Evolutionary conservation across 306 rosid genomes (phyloP).

Genomic region (Nissolia schottii): DNA sequence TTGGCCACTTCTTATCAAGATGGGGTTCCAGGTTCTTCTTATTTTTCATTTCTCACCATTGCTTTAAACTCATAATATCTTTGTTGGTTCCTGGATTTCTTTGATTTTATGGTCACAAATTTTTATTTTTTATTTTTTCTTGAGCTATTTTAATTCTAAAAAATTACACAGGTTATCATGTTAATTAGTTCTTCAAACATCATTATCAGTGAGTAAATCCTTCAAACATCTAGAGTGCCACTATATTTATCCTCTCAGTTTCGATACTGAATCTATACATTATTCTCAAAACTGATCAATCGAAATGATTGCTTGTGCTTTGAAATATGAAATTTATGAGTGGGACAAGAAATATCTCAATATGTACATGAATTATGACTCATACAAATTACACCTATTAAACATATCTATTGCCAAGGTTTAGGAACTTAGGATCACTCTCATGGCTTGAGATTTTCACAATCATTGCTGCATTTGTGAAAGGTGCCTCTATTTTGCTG

Average conservation of each 20-base stretch:
- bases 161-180: too few relatives aligned
- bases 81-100: neutral
- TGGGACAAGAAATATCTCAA: neutral
- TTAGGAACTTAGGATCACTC: neutral
- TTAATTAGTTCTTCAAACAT: too few relatives aligned
- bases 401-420: neutral
- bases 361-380: neutral
- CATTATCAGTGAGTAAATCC: too few relatives aligned
- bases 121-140: neutral
- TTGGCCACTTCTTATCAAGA: constrained; percentile 70
- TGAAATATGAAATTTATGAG: neutral
- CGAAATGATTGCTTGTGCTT: neutral
- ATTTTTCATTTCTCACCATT: neutral
- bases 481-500: neutral
- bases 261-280: neutral
- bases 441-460: neutral
- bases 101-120: neutral
- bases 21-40: constrained; percentile 73
- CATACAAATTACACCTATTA: neutral
- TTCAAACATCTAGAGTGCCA: too few relatives aligned
- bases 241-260: too few relatives aligned
- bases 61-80: neutral
- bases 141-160: too few relatives aligned
- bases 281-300: neutral
- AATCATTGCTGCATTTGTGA: neutral